Evolutionary conservation across 192 early-diverging fungal species (phyloP).

Genomic region (Rhizophagus clarus): DNA sequence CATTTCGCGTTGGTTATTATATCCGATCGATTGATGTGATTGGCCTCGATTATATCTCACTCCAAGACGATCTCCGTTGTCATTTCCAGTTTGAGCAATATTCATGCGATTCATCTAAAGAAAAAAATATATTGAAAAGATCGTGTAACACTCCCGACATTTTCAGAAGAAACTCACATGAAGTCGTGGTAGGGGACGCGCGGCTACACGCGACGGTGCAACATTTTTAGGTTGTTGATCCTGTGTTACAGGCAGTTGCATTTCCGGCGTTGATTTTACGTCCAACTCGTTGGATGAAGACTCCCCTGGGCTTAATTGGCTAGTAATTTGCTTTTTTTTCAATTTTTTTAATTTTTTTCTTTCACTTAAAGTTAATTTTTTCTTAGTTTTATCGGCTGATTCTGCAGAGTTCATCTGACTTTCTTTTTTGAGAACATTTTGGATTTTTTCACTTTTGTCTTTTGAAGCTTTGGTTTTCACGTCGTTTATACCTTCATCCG

Average conservation of each 20-base stretch:
- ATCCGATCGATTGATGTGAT: neutral
- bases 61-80: neutral
- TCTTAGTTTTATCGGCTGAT: neutral
- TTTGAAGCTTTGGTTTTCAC: neutral
- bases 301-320: neutral
- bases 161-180: neutral
- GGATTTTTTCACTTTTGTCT: neutral
- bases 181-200: neutral
- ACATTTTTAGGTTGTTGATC: neutral
- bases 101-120: neutral
- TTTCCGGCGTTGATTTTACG: neutral
- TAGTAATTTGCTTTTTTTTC: neutral
- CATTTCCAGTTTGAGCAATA: neutral
- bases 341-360: constrained; percentile 7
- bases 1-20: constrained; percentile 8
- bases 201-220: neutral
- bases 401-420: neutral
- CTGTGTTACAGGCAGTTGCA: neutral
- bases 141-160: neutral
- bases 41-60: neutral
- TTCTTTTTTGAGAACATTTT: neutral
- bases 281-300: constrained; percentile 8
- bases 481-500: neutral
- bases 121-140: neutral
- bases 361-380: neutral